These are phyloP conservation scores for Ascochyta fabae DNA, from an alignment of 2,329 filamentous ascomycete genomes.

Conservation along the genomic window DNA sequence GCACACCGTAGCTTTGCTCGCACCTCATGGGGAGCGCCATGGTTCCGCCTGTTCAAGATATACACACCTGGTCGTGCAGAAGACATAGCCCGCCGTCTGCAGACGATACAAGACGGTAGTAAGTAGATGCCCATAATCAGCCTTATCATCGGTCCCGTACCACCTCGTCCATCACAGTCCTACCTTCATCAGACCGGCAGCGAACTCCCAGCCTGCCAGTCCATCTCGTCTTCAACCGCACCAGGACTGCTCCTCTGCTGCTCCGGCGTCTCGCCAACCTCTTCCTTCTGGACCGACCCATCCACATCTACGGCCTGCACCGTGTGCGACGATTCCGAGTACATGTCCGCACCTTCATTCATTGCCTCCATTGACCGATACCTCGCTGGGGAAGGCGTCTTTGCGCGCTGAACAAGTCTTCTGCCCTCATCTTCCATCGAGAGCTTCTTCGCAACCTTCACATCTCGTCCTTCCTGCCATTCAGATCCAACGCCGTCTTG, in stretches of 20 bases:
- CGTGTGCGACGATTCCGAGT: neutral
- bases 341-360: neutral
- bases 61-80: too few relatives aligned
- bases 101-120: too few relatives aligned
- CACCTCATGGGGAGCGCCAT: too few relatives aligned
- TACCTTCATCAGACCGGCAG: neutral
- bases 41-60: too few relatives aligned
- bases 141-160: too few relatives aligned
- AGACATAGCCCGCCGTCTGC: too few relatives aligned
- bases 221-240: neutral
- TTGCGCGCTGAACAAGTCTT: neutral
- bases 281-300: neutral
- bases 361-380: neutral
- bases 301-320: conserved; percentile 3
- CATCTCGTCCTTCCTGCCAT: neutral
- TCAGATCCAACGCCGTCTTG: neutral
- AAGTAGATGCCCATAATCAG: too few relatives aligned
- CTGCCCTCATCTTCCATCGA: neutral
- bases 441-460: neutral
- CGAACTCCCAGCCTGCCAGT: neutral
- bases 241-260: neutral
- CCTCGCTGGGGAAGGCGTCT: too few relatives aligned
- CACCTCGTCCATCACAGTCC: neutral
- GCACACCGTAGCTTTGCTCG: too few relatives aligned
- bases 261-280: conserved; percentile 1